A percentile compares a stretch with the other conserved stretches of the same genome.
Conservation (phyloP, 2,329 filamentous ascomycete genomes). For the Pseudogymnoascus verrucosus region DNA sequence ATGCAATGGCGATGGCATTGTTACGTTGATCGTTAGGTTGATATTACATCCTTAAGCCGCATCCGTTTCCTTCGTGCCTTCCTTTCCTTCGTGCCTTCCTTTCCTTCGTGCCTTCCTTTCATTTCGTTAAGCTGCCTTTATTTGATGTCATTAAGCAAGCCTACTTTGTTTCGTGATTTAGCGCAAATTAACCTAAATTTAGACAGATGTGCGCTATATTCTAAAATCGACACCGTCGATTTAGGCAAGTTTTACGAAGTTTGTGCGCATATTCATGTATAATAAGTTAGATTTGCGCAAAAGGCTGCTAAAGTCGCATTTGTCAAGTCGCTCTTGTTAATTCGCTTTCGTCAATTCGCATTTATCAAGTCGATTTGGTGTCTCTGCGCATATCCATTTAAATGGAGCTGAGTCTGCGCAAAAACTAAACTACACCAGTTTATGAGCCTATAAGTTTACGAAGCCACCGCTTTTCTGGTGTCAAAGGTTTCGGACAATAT, state of each 20-base stretch:
- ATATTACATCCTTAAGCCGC: no score
- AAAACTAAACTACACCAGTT: background rate
- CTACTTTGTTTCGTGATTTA: background rate
- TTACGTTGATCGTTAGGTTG: no score
- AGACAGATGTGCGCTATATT: background rate
- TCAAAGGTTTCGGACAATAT: no score
- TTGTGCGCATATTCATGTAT: background rate
- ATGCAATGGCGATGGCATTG: no score
- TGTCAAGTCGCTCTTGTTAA: no score
- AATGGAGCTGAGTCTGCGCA: background rate
- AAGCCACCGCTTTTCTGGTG: no score
- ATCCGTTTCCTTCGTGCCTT: no score
- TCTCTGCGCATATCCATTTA: background rate
- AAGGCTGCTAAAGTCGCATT: background rate
- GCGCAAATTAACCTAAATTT: background rate
- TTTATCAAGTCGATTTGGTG: background rate
- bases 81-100: no score
- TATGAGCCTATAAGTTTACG: background rate
- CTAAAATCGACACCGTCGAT: background rate
- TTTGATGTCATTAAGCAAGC: no score
- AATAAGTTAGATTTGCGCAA: background rate
- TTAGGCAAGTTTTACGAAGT: background rate
- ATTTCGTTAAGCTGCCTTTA: no score
- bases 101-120: no score
- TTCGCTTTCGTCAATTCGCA: no score